Evolutionary conservation across 2,329 filamentous ascomycete genomes (phyloP).

Genomic region (Cladosporium cucumerinum): DNA sequence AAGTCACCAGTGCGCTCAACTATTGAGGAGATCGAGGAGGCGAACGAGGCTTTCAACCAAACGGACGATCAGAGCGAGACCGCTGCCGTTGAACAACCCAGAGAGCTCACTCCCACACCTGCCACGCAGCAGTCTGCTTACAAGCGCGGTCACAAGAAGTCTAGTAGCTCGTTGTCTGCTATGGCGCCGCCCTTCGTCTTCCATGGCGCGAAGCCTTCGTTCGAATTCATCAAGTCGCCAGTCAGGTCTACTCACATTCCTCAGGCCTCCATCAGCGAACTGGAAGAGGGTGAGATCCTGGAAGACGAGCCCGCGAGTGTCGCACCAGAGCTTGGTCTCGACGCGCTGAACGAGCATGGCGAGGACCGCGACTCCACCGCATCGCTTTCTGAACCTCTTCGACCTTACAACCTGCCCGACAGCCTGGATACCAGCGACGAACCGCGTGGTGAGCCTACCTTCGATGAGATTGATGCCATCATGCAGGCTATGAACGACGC

Average conservation of each 20-base stretch:
- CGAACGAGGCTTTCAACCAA: background rate
- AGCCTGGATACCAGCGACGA: constrained; percentile 20
- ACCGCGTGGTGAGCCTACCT: constrained; percentile 47
- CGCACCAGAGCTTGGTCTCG: background rate
- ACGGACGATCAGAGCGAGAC: background rate
- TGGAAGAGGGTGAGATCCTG: constrained; percentile 34
- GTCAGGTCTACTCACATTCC: constrained; percentile 6
- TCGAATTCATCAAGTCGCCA: constrained; percentile 5
- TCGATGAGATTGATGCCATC: constrained; percentile 86
- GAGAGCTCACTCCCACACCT: background rate
- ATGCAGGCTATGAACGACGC: constrained; percentile 76
- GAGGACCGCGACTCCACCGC: constrained; percentile 5
- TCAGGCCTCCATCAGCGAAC: constrained; percentile 29
- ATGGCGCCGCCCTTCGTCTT: constrained; percentile 65
- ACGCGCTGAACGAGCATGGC: background rate
- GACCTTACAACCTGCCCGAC: constrained; percentile 19
- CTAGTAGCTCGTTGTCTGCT: constrained; percentile 60
- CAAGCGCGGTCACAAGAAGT: constrained; percentile 14
- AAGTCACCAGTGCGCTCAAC: constrained; percentile 10
- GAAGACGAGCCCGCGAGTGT: constrained; percentile 24
- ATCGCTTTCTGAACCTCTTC: constrained; percentile 17
- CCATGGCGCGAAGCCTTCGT: constrained; percentile 23
- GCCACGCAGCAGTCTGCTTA: background rate
- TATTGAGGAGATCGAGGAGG: constrained; percentile 20
- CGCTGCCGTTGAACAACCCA: background rate